Evolutionary conservation across 1,139 yeast genomes (phyloP).

Genomic region (Maudiozyma humilis): DNA sequence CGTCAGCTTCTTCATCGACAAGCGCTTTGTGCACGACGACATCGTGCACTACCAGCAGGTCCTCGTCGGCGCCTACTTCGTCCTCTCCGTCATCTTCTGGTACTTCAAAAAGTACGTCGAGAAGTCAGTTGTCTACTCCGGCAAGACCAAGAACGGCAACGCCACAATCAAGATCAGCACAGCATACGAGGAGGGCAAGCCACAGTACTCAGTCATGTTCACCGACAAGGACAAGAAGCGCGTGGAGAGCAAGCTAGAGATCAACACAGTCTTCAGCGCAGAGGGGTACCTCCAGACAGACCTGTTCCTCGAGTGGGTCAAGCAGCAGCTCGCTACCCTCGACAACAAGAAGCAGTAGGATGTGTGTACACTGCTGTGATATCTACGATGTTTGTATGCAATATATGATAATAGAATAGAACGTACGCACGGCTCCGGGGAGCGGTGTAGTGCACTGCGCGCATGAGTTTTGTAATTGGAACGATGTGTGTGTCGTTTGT

Average conservation of each 20-base stretch:
- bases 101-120: constrained; percentile 44
- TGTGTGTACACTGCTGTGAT: not conserved
- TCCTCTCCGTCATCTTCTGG: constrained; percentile 43
- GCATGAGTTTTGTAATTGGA: no score
- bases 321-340: constrained; percentile 19
- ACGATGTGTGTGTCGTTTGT: no score
- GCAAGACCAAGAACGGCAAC: constrained; percentile 33
- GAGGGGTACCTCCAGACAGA: constrained; percentile 27
- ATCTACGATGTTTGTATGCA: not conserved
- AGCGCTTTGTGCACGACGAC: constrained; percentile 43
- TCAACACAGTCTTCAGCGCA: constrained; percentile 25
- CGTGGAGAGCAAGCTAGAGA: constrained; percentile 17
- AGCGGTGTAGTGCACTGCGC: no score
- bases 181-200: constrained; percentile 16
- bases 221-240: constrained; percentile 6
- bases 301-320: constrained; percentile 22
- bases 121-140: constrained; percentile 54
- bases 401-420: not conserved
- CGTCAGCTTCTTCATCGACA: constrained; percentile 56
- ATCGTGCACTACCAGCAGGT: constrained; percentile 36
- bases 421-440: no score
- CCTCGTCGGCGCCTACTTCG: constrained; percentile 43
- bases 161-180: constrained; percentile 17
- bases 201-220: constrained; percentile 18
- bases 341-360: constrained; percentile 14